Percentiles rank a stretch among this genome's conserved stretches.
Evolutionary conservation across 257 asterid species (phyloP).

Genomic region (Asclepias syriaca): DNA sequence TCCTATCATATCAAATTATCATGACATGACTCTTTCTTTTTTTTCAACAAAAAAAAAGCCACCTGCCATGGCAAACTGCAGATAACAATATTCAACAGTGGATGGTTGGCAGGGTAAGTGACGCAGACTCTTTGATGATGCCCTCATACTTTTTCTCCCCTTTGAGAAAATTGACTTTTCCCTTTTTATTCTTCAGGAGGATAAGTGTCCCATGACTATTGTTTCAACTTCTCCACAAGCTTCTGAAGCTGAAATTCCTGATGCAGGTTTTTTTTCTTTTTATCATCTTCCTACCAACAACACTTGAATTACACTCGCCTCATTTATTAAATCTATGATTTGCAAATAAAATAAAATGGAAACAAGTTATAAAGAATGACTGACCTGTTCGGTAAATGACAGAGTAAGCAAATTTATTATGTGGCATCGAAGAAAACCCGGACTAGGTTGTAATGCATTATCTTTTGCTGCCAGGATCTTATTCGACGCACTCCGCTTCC

Average conservation of each 20-base stretch:
- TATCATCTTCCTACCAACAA: background rate
- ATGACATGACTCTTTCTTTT: background rate
- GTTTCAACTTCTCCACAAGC: background rate
- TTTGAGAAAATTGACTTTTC: too few species aligned
- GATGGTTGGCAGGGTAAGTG: slow-evolving; percentile 2
- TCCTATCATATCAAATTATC: background rate
- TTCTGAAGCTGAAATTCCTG: background rate
- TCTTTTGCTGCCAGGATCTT: slow-evolving; percentile 20
- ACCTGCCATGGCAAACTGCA: background rate
- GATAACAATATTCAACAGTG: slow-evolving; percentile 7
- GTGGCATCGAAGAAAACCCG: too few species aligned
- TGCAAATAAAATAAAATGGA: too few species aligned
- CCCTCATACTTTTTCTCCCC: background rate
- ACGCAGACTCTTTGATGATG: background rate
- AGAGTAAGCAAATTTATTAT: background rate
- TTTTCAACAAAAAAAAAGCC: background rate
- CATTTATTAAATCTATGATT: too few species aligned
- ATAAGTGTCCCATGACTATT: background rate
- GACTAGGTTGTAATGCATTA: slow-evolving; percentile 6
- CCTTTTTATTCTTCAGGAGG: background rate
- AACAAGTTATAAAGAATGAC: background rate
- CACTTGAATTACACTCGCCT: too few species aligned
- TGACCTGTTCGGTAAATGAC: background rate
- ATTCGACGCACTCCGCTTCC: slow-evolving; percentile 2
- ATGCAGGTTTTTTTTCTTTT: slow-evolving; percentile 5